Percentiles rank a stretch among this genome's conserved stretches.
Conservation (phyloP, 345 rosid species). For the Moringa oleifera region DNA sequence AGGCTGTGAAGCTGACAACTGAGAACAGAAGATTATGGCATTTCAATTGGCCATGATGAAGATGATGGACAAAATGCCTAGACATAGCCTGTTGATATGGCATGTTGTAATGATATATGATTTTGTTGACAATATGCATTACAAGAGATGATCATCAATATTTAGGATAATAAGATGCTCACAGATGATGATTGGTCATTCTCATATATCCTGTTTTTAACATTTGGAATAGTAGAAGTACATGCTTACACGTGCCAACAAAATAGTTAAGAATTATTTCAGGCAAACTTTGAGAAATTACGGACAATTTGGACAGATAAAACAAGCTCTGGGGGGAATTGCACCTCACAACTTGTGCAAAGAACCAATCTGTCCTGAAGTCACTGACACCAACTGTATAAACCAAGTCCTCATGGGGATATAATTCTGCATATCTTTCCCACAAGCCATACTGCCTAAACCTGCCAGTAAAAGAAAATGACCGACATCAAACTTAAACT, state of each 20-base stretch:
- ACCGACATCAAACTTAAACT: not conserved
- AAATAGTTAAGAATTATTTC: no score
- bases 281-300: not conserved
- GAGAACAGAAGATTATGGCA: not conserved
- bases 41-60: not conserved
- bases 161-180: not conserved
- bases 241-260: not conserved
- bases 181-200: not conserved
- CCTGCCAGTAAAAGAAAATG: constrained; percentile 33
- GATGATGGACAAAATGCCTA: no score
- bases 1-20: not conserved
- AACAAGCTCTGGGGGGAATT: not conserved
- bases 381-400: constrained; percentile 72
- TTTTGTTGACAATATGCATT: no score
- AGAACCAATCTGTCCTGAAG: constrained; percentile 83
- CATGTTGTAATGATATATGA: no score
- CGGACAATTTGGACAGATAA: not conserved
- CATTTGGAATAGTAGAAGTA: not conserved
- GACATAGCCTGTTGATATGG: no score
- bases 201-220: not conserved
- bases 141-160: not conserved
- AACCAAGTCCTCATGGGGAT: constrained; percentile 74
- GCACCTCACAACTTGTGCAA: constrained; percentile 74
- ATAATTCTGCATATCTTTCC: constrained; percentile 75
- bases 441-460: constrained; percentile 96